Conservation (phyloP, 2,329 filamentous ascomycete species). For the Sporothrix schenckii region DNA sequence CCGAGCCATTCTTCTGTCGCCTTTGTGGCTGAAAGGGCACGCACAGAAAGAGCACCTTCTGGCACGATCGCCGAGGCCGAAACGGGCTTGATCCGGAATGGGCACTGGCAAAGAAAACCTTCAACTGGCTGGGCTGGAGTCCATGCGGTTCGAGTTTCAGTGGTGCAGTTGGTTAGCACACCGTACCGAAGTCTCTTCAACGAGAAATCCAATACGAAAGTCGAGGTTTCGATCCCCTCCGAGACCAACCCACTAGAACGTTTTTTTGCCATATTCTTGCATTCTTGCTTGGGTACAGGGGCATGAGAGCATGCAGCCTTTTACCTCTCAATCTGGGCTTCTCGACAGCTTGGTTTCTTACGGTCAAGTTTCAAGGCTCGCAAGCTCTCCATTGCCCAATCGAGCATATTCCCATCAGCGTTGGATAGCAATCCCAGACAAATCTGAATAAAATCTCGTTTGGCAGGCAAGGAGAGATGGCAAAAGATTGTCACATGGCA, state of each 20-base stretch:
- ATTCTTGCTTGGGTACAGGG: not conserved
- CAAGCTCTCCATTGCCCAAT: not conserved
- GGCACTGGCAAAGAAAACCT: slow-evolving; percentile 13
- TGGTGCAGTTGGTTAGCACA: slow-evolving; percentile 31
- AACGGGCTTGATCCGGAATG: no score
- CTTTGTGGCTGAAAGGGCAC: not conserved
- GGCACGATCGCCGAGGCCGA: not conserved
- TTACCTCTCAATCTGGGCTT: no score
- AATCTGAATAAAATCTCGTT: no score
- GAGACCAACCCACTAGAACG: slow-evolving; percentile 16
- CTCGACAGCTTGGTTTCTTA: not conserved
- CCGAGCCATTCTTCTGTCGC: not conserved
- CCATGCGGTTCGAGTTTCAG: slow-evolving; percentile 19
- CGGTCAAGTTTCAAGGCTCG: not conserved
- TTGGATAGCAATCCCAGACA: not conserved
- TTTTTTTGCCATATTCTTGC: slow-evolving; percentile 4
- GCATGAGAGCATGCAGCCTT: not conserved
- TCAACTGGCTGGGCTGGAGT: not conserved
- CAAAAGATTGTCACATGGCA: no score
- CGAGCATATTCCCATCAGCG: not conserved
- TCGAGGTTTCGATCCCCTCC: slow-evolving; percentile 30
- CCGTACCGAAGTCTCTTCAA: slow-evolving; percentile 15
- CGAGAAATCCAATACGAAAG: slow-evolving; percentile 17
- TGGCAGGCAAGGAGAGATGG: no score
- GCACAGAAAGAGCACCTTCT: not conserved